Evolutionary conservation across 768 basidiomycete genomes (phyloP), one percentile per base, ranked within the genome.

Genomic region (Amanita polypyramis): DNA sequence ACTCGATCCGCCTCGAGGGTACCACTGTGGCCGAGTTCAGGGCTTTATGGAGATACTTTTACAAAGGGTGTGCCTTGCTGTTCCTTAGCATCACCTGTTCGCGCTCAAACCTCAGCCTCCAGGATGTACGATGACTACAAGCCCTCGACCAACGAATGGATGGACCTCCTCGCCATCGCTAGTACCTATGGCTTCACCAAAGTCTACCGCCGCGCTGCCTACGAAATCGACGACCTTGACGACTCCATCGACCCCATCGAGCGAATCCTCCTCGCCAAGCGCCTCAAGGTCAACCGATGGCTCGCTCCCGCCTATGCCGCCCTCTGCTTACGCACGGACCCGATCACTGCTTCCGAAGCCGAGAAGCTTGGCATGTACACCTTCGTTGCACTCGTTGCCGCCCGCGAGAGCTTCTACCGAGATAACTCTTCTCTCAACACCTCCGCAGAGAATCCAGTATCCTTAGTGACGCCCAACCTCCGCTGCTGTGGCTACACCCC

Each of bases 81-180:
- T n/a, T n/a, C n/a, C n/a, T 41, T 41, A 41, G 40, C 40, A 41
- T 41, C 40, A 25, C 40, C 23, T 41, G 25, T 21, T 41, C 40
- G 40, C 21, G 40, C 40, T 41, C 40, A 41, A 41, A 25, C 40
- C 40, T 41, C 40, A 41, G 40, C 40, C 40, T 41, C 40, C 40
- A 41, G 40, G 40, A 41, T 41, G 40, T 41, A 41, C 40, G 40
- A 41, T 41, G 40, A 41, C 40, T 41, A 41, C 40, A 41, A 41
- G 40, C 40, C 40, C 40, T 41, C 40, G 20, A 41, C 40, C 40
- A 41, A 17, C 21, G 40, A 41, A 41, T 41, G 40, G 40, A 41
- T 41, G 40, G 40, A 41, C 11, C 40, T 41, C 40, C 40, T 41
- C 40, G 21, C 40, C 40, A 41, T 41, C 40, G 40, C 40, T 21